Conservation (phyloP, 2,329 filamentous ascomycete species). For the Huntiella savannae region DNA sequence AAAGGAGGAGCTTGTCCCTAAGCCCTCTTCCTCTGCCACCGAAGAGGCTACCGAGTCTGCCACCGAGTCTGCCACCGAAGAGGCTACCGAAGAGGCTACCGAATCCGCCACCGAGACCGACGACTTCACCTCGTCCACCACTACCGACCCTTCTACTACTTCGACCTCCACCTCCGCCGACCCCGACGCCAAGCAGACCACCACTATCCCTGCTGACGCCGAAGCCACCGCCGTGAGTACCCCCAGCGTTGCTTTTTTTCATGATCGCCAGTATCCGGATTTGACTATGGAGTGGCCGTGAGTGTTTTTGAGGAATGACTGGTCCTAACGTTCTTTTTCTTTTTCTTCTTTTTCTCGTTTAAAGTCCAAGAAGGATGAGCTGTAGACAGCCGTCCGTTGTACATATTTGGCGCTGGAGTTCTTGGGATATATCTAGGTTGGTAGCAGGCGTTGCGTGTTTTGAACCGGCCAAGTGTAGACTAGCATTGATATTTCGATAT, state of each 20-base stretch:
- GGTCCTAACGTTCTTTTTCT: neutral
- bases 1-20: constrained; percentile 24
- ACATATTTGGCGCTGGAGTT: too few species aligned
- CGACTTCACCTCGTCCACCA: constrained; percentile 11
- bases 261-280: constrained; percentile 4
- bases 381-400: constrained; percentile 7
- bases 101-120: constrained; percentile 19
- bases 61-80: constrained; percentile 16
- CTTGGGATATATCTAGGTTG: too few species aligned
- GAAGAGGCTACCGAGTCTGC: constrained; percentile 13
- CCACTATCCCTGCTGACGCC: constrained; percentile 5
- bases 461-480: too few species aligned
- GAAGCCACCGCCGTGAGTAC: constrained; percentile 8
- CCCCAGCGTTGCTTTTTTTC: constrained; percentile 3
- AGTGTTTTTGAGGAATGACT: neutral
- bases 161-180: constrained; percentile 8
- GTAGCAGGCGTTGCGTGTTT: too few species aligned
- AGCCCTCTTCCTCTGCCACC: constrained; percentile 20
- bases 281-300: constrained; percentile 1
- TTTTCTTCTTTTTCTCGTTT: constrained; percentile 2
- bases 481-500: too few species aligned
- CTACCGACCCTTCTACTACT: neutral
- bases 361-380: constrained; percentile 11
- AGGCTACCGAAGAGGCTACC: too few species aligned
- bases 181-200: constrained; percentile 11